Evolutionary conservation across 2,329 filamentous ascomycete genomes (phyloP).

Genomic region (Colletotrichum coccodes): DNA sequence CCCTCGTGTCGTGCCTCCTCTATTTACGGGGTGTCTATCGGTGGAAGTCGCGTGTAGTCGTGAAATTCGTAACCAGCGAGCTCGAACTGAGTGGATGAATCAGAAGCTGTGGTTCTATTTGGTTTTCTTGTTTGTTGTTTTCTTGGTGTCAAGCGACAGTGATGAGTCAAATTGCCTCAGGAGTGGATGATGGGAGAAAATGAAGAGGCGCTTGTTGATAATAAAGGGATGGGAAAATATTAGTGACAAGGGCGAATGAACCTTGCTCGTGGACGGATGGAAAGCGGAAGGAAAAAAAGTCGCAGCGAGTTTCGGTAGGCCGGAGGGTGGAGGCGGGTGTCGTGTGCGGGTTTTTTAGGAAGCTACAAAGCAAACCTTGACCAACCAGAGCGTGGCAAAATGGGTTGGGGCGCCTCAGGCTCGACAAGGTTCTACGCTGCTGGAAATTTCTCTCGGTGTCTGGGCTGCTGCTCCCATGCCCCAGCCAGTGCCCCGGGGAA

Average conservation of each 20-base stretch:
- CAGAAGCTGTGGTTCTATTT: not conserved
- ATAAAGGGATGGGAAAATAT: slow-evolving; percentile 26
- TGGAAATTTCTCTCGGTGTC: slow-evolving; percentile 29
- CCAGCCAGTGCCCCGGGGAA: slow-evolving; percentile 26
- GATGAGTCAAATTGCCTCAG: slow-evolving; percentile 10
- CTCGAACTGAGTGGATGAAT: not conserved
- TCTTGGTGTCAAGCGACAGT: not conserved
- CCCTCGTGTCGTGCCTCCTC: not conserved
- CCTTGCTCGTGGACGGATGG: slow-evolving; percentile 11
- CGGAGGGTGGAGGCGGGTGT: slow-evolving; percentile 29
- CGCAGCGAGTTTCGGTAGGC: slow-evolving; percentile 15
- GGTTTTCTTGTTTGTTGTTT: slow-evolving; percentile 2
- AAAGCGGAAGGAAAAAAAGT: not conserved
- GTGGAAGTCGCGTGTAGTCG: slow-evolving; percentile 1
- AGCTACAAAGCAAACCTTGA: not conserved
- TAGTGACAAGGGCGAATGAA: slow-evolving; percentile 1
- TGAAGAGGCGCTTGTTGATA: slow-evolving; percentile 2
- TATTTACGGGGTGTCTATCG: not conserved
- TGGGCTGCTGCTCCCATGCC: not conserved
- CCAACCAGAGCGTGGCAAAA: slow-evolving; percentile 26
- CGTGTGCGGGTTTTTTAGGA: slow-evolving; percentile 37
- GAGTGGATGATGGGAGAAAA: not conserved
- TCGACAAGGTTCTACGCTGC: slow-evolving; percentile 13
- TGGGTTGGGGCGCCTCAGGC: not conserved
- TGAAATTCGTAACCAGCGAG: not conserved